A percentile compares a stretch with the other conserved stretches of the same genome.
Conservation (phyloP, 176 grass and related monocot species). For the Eleusine coracana region DNA sequence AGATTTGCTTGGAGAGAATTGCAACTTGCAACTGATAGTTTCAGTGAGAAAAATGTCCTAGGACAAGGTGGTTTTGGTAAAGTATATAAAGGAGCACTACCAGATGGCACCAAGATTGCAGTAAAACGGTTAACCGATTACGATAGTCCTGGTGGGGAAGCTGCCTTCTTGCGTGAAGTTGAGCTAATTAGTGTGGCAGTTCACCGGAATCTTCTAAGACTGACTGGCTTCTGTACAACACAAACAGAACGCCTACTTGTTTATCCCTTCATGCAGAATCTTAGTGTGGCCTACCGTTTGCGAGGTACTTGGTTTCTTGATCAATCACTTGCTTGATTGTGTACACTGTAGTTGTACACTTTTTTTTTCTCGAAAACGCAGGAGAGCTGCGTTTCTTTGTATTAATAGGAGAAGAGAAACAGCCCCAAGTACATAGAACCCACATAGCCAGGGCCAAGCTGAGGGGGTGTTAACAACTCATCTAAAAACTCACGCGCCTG, state of each 20-base stretch:
- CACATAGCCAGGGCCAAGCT: too few relatives aligned
- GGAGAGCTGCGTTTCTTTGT: too few relatives aligned
- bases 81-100: slow-evolving; percentile 96
- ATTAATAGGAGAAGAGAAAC: too few relatives aligned
- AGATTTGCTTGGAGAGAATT: slow-evolving; percentile 94
- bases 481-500: too few relatives aligned
- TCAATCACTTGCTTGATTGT: slow-evolving; percentile 30
- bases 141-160: slow-evolving; percentile 90
- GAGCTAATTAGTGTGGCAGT: slow-evolving; percentile 99
- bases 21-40: slow-evolving; percentile 84
- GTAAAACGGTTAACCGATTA: slow-evolving; percentile 96
- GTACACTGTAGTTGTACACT: background rate
- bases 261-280: slow-evolving; percentile 98
- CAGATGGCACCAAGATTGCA: slow-evolving; percentile 94
- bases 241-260: slow-evolving; percentile 92
- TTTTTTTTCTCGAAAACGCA: too few relatives aligned
- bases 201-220: slow-evolving; percentile 92
- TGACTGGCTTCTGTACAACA: slow-evolving; percentile 96
- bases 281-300: slow-evolving; percentile 91
- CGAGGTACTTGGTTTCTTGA: slow-evolving; percentile 68
- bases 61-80: slow-evolving; percentile 98
- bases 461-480: too few relatives aligned
- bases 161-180: slow-evolving; percentile 94
- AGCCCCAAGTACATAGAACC: too few relatives aligned
- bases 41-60: slow-evolving; percentile 95